Evolutionary conservation across 2,329 filamentous ascomycete species (phyloP).

Genomic region (Paracoccidioides brasiliensis): DNA sequence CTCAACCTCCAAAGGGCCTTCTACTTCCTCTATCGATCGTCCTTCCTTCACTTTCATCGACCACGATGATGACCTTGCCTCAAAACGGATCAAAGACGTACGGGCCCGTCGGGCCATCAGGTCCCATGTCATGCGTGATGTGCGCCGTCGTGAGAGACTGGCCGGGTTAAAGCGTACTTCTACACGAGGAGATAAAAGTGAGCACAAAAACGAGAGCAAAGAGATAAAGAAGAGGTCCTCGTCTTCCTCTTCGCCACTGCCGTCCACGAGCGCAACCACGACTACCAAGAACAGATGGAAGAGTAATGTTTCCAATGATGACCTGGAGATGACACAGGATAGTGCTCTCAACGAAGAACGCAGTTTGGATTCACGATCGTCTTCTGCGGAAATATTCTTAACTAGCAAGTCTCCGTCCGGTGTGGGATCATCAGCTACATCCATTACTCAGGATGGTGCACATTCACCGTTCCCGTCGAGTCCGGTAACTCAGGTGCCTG

Average conservation of each 20-base stretch:
- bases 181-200: conserved; percentile 14
- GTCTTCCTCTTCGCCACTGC: not conserved
- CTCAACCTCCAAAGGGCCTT: too few species aligned
- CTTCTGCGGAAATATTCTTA: not conserved
- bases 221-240: not conserved
- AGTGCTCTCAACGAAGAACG: not conserved
- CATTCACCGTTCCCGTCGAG: not conserved
- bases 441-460: not conserved
- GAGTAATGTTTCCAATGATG: not conserved
- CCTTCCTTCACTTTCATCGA: conserved; percentile 31
- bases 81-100: conserved; percentile 27
- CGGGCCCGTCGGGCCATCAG: conserved; percentile 29
- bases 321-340: too few species aligned
- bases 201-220: too few species aligned
- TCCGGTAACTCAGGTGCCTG: conserved; percentile 9
- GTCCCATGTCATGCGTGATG: conserved; percentile 33
- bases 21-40: conserved; percentile 13
- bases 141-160: conserved; percentile 28
- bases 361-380: not conserved
- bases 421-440: not conserved
- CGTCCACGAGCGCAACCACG: not conserved
- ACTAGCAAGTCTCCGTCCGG: not conserved
- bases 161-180: conserved; percentile 26
- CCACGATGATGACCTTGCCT: conserved; percentile 27
- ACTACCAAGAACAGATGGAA: not conserved